Evolutionary conservation across 805 yeast genomes (phyloP).

Genomic region (Candida qinlingensis): DNA sequence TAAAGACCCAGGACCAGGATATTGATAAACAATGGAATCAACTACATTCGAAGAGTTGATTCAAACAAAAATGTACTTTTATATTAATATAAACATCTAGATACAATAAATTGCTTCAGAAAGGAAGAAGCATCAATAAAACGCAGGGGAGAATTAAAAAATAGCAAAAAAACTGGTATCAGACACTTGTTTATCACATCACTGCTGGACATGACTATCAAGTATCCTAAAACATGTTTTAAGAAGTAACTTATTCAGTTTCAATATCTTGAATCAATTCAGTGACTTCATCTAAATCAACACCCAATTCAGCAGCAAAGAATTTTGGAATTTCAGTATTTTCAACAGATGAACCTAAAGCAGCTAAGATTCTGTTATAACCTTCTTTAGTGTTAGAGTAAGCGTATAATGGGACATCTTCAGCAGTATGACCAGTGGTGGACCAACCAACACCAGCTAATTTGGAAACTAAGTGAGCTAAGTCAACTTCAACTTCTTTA

Average conservation of each 20-base stretch:
- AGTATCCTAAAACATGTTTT: too few relatives aligned
- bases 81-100: neutral
- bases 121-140: neutral
- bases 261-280: slow-evolving; percentile 41
- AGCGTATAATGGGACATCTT: slow-evolving; percentile 87
- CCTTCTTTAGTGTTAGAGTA: slow-evolving; percentile 55
- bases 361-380: slow-evolving; percentile 34
- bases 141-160: neutral
- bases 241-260: slow-evolving; percentile 1
- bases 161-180: too few relatives aligned
- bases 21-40: too few relatives aligned
- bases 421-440: slow-evolving; percentile 94
- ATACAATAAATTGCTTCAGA: neutral
- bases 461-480: slow-evolving; percentile 63
- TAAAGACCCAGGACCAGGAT: too few relatives aligned
- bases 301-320: slow-evolving; percentile 49
- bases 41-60: too few relatives aligned
- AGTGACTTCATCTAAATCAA: slow-evolving; percentile 46
- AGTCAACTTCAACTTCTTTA: slow-evolving; percentile 33
- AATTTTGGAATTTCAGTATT: slow-evolving; percentile 79
- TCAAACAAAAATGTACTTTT: too few relatives aligned
- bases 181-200: neutral
- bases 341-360: slow-evolving; percentile 77
- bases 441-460: slow-evolving; percentile 91
- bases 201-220: neutral